Evolutionary conservation across 345 rosid genomes (phyloP).

Genomic region (Gossypium sturtianum): DNA sequence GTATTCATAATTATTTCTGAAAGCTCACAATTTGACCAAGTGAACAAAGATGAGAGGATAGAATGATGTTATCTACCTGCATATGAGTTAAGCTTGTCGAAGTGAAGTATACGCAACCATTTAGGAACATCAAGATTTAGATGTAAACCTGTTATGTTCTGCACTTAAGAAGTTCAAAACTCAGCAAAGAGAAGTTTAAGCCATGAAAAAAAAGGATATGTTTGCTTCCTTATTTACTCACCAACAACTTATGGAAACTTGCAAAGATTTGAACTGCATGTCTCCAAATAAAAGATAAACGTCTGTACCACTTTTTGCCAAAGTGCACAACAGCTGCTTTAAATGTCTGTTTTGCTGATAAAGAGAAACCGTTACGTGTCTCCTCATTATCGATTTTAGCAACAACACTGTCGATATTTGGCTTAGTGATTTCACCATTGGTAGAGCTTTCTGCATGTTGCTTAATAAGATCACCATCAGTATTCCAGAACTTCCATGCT

Average conservation of each 20-base stretch:
- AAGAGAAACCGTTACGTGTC: conserved; percentile 40
- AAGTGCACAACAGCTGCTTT: conserved; percentile 62
- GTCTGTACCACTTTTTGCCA: conserved; percentile 65
- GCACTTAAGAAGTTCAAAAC: conserved; percentile 38
- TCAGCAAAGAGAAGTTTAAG: conserved; percentile 18
- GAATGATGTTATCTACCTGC: conserved; percentile 54
- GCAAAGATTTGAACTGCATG: conserved; percentile 40
- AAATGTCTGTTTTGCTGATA: conserved; percentile 69
- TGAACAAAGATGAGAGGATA: background rate
- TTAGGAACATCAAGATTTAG: conserved; percentile 74
- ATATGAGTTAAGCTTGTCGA: conserved; percentile 65
- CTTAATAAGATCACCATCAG: conserved; percentile 42
- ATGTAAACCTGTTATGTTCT: conserved; percentile 68
- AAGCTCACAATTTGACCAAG: background rate
- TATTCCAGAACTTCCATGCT: conserved; percentile 41
- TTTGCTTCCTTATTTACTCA: conserved; percentile 32
- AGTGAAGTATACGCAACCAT: conserved; percentile 59
- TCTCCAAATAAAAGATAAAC: conserved; percentile 63
- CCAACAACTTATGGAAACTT: conserved; percentile 65
- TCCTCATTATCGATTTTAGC: conserved; percentile 52
- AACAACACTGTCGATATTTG: conserved; percentile 30
- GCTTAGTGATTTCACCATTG: conserved; percentile 32
- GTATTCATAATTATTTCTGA: background rate
- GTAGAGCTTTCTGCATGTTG: conserved; percentile 48
- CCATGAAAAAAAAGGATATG: conserved; percentile 11